Base-by-base conservation (phyloP, 106 monocot species). In the Apostasia shenzhenica region DNA sequence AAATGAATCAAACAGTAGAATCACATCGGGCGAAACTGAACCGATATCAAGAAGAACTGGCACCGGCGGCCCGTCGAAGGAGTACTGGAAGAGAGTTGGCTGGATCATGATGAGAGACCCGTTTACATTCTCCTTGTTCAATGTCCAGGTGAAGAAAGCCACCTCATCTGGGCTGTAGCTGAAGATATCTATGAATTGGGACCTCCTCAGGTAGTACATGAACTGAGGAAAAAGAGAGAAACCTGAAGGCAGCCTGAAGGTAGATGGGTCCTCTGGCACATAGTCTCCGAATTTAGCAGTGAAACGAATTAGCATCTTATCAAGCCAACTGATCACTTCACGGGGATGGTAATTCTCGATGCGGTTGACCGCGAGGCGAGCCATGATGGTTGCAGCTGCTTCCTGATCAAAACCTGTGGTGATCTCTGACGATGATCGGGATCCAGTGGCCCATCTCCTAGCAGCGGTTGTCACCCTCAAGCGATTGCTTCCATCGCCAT, bases 141-240 rank as follows among this genome's bases (percentile, higher is more conserved):
- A 66, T 83, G 85, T 79, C 68, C 90, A 48, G 3, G 92, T 67
- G 57, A 90, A 87, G 79, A 92, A 97, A 37, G 97, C 89, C 2
- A 92, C 90, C 68, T 97, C 97, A 47, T 97, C 97, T 1, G 97
- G 97, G 26, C 75, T 82, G 73, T 80, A 82, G 77, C 89, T 92
- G 70, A 90, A 89, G 50, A 97, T 77, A 53, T 97, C 92, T 38
- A 97, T 89, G 71, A 97, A 92, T 54, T 86, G 97, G 14, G 97
- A 97, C 55, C 97, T 76, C 59, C 97, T 75, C 41, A 97, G 54
- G 42, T 97, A 76, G 67, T 87, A 97, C 82, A 97, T 97, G 67
- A 97, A 92, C 76, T 97, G 97, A 0, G 97, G 97, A 46, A 77
- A 97, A 4, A 97, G 77, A 2, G 97, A 92, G 73, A 97, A 89